A percentile compares a stretch with the other conserved stretches of the same genome.
These are phyloP conservation scores for Drechslerella dactyloides DNA, from an alignment of 2,329 filamentous ascomycete species.

Conservation along the genomic window DNA sequence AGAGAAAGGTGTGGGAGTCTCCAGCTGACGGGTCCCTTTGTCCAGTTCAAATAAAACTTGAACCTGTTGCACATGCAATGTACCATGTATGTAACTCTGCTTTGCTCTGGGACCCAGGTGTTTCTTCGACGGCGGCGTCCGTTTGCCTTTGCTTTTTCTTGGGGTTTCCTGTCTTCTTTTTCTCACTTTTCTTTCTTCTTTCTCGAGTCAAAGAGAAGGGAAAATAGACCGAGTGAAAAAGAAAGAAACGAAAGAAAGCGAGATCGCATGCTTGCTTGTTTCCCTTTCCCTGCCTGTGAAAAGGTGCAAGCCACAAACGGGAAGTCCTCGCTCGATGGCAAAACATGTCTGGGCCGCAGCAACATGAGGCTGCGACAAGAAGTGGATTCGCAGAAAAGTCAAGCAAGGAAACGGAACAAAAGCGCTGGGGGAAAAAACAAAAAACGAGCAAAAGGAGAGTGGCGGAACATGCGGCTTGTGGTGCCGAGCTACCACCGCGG, in stretches of 20 bases:
- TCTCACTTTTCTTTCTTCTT: constrained; percentile 12
- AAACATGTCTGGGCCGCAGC: constrained; percentile 48
- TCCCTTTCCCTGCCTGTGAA: constrained; percentile 46
- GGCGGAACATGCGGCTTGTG: constrained; percentile 51
- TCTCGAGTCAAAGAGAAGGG: constrained; percentile 1
- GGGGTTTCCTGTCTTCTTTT: constrained; percentile 12
- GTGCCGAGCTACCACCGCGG: constrained; percentile 42
- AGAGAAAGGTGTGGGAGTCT: constrained; percentile 1
- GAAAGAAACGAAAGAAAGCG: constrained; percentile 5
- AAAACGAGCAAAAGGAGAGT: constrained; percentile 28
- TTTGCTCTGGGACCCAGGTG: constrained; percentile 1
- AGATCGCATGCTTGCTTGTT: constrained; percentile 27
- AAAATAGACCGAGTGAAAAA: not conserved
- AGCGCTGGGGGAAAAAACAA: constrained; percentile 1
- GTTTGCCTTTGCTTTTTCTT: constrained; percentile 10
- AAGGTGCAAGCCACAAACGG: constrained; percentile 51
- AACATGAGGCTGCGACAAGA: constrained; percentile 48
- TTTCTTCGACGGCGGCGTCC: not conserved
- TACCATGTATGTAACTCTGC: not conserved
- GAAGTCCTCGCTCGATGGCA: constrained; percentile 51
- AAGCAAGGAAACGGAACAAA: constrained; percentile 40
- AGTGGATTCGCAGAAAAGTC: constrained; percentile 41
- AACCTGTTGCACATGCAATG: not conserved
- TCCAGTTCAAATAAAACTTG: constrained; percentile 8
- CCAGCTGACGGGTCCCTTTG: not conserved